Percentiles rank a stretch among this genome's conserved stretches.
These are phyloP conservation scores for Cairneyella variabilis DNA, from an alignment of 495 filamentous ascomycete genomes.

Conservation along the genomic window DNA sequence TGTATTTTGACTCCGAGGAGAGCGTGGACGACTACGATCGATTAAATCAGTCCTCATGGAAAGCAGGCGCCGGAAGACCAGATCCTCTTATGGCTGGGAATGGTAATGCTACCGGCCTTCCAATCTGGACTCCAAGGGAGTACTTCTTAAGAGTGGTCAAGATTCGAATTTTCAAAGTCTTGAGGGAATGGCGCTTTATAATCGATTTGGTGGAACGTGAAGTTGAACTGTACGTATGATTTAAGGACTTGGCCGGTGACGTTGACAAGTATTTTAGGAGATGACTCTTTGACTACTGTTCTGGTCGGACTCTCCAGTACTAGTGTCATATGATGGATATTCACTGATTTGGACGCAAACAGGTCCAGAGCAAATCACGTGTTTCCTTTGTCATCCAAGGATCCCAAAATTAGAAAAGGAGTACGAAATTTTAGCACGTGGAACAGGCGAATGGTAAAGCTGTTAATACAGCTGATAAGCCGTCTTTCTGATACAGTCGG, in stretches of 20 bases:
- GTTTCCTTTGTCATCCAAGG: neutral
- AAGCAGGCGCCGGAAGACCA: neutral
- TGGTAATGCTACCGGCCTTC: neutral
- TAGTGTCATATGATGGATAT: no score
- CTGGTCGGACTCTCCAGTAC: neutral
- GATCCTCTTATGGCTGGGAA: neutral
- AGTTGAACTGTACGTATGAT: neutral
- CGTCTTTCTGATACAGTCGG: neutral
- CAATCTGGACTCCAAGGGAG: neutral
- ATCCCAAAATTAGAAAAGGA: neutral
- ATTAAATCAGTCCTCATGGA: neutral
- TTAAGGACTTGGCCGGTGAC: neutral
- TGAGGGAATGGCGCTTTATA: neutral
- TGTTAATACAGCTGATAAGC: neutral
- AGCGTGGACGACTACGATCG: neutral
- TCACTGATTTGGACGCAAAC: neutral
- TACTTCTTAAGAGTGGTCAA: neutral
- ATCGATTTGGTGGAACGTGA: neutral
- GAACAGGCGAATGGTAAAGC: neutral
- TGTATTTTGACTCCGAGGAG: conserved; percentile 4
- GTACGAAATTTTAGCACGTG: neutral
- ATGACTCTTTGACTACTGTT: no score
- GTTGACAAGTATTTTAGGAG: no score
- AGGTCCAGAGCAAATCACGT: neutral
- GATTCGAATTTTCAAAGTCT: neutral